phyloP scores from a whole-genome alignment of 2,329 filamentous ascomycete genomes.

The Nigrospora oryzae region DNA sequence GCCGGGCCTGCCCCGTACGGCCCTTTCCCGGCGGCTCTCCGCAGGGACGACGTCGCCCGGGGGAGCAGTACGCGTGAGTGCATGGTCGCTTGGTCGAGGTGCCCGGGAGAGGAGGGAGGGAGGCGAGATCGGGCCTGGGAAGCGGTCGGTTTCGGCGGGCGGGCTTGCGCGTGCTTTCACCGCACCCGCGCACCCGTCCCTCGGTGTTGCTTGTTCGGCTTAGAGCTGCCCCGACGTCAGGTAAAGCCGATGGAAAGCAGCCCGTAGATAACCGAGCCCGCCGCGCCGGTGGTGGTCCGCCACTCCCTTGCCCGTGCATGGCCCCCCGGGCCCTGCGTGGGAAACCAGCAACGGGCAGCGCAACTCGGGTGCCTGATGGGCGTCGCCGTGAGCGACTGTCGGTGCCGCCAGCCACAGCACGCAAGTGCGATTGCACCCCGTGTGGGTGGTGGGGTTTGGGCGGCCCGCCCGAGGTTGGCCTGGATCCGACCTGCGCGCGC shows the following conservation, averaged over 20 bases:
- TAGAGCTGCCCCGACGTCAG: conserved; percentile 1
- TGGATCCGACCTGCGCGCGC: no score
- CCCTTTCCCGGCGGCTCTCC: conserved; percentile 2
- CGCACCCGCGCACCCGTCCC: background rate
- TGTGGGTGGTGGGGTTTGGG: no score
- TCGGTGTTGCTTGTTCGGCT: background rate
- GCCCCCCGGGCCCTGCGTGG: no score
- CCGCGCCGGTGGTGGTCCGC: no score
- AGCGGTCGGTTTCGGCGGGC: background rate
- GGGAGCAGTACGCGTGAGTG: background rate
- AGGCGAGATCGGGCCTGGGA: background rate
- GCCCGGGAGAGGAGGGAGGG: background rate
- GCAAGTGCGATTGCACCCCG: no score
- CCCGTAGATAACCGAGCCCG: conserved; percentile 1
- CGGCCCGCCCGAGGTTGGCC: no score
- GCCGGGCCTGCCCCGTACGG: background rate
- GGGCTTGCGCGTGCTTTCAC: background rate
- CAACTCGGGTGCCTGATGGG: no score
- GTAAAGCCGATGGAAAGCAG: conserved; percentile 2
- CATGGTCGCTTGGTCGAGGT: background rate
- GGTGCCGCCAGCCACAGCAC: no score
- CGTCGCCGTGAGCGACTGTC: no score
- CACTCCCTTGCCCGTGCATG: no score
- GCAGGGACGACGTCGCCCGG: background rate
- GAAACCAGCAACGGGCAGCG: no score